Evolutionary conservation across 2,329 filamentous ascomycete genomes (phyloP).

Genomic region (Exophiala aquamarina): DNA sequence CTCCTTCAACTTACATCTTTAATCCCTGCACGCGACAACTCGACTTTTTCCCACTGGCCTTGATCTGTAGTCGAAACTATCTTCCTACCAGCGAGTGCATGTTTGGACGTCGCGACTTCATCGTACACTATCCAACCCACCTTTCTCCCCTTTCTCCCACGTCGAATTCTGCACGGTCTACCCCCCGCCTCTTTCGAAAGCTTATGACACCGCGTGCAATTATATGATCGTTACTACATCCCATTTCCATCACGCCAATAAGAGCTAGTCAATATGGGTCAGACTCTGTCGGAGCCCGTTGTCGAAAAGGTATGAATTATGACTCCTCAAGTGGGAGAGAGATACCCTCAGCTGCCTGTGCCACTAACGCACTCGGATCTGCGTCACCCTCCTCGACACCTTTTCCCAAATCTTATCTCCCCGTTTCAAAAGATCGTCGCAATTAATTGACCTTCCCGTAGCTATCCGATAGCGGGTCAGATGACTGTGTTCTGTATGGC

Average conservation of each 20-base stretch:
- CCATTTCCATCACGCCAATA: slow-evolving; percentile 9
- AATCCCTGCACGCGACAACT: slow-evolving; percentile 19
- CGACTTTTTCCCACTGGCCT: slow-evolving; percentile 26
- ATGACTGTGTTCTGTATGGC: slow-evolving; percentile 90
- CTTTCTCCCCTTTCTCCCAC: slow-evolving; percentile 2
- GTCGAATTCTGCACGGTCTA: slow-evolving; percentile 24
- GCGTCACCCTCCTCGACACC: too few relatives aligned
- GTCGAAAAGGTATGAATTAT: slow-evolving; percentile 80
- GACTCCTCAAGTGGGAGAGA: too few relatives aligned
- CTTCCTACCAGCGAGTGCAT: slow-evolving; percentile 6
- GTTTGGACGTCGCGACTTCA: too few relatives aligned
- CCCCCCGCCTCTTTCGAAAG: slow-evolving; percentile 20
- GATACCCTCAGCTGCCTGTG: too few relatives aligned
- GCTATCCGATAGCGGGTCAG: slow-evolving; percentile 85
- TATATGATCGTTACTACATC: slow-evolving; percentile 18
- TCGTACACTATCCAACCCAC: too few relatives aligned
- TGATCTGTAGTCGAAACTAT: slow-evolving; percentile 32
- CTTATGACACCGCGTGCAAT: slow-evolving; percentile 17
- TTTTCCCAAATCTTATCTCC: too few relatives aligned
- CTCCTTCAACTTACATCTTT: slow-evolving; percentile 12
- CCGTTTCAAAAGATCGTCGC: neutral
- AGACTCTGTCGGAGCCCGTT: slow-evolving; percentile 98
- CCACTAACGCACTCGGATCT: too few relatives aligned
- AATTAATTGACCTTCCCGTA: slow-evolving; percentile 38
- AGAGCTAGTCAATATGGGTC: slow-evolving; percentile 71